Evolutionary conservation across 495 filamentous ascomycete genomes (phyloP).

Genomic region (Penicillium mononematosum): DNA sequence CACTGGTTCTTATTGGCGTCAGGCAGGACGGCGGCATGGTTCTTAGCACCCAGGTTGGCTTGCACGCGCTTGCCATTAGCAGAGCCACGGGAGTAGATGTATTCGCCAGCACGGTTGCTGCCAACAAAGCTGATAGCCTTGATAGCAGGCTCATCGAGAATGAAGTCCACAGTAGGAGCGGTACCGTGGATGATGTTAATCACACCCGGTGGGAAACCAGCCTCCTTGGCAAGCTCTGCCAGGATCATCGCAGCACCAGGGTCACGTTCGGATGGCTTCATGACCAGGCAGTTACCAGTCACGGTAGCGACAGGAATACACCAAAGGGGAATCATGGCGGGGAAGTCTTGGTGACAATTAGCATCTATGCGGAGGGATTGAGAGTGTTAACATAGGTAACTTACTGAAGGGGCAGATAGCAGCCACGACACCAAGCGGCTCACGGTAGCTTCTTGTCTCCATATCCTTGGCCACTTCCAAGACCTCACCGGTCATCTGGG

Average conservation of each 20-base stretch:
- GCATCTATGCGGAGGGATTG: constrained; percentile 9
- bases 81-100: constrained; percentile 87
- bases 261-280: constrained; percentile 98
- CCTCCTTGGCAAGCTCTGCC: constrained; percentile 85
- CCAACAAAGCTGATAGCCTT: constrained; percentile 99
- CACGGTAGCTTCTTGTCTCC: constrained; percentile 91
- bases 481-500: constrained; percentile 89
- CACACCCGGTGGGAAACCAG: constrained; percentile 91
- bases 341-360: constrained; percentile 68
- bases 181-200: constrained; percentile 93
- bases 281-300: constrained; percentile 88
- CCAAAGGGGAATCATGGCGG: constrained; percentile 99
- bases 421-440: constrained; percentile 91
- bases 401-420: constrained; percentile 98
- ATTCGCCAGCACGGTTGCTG: constrained; percentile 94
- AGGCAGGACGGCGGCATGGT: constrained; percentile 92
- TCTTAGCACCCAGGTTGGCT: constrained; percentile 97
- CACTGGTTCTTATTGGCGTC: constrained; percentile 99
- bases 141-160: constrained; percentile 92
- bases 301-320: constrained; percentile 92
- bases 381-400: constrained; percentile 30
- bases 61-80: constrained; percentile 94
- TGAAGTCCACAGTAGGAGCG: constrained; percentile 91
- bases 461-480: constrained; percentile 98
- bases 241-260: constrained; percentile 99